Conservation (phyloP, 2,329 filamentous ascomycete genomes). For the Diaporthe australafricana region DNA sequence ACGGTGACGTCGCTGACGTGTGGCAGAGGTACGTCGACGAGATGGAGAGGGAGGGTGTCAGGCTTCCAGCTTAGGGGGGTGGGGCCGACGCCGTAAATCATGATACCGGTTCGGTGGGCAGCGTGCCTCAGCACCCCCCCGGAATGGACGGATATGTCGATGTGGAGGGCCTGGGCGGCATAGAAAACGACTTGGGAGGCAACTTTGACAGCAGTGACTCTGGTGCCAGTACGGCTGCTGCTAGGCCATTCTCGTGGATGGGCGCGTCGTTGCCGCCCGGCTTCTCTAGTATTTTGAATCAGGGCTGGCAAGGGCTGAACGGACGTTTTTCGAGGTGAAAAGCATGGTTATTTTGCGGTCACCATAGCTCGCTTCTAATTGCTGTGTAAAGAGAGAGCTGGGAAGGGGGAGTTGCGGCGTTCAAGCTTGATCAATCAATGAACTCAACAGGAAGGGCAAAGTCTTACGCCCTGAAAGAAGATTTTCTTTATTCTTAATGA, state of each 20-base stretch:
- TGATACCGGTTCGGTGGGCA: not conserved
- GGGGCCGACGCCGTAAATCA: not conserved
- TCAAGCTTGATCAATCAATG: constrained; percentile 1
- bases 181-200: not conserved
- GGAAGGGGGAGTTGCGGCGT: constrained; percentile 20
- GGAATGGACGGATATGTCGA: constrained; percentile 8
- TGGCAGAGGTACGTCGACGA: constrained; percentile 94
- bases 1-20: constrained; percentile 79
- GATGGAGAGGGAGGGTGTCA: constrained; percentile 77
- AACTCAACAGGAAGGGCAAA: not conserved
- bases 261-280: not conserved
- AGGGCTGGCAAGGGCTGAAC: not conserved
- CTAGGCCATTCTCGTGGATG: no score
- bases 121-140: not conserved
- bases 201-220: not conserved
- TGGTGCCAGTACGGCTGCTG: not conserved
- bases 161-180: not conserved
- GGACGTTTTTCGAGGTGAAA: not conserved
- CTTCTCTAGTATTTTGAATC: not conserved
- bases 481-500: not conserved
- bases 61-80: constrained; percentile 33
- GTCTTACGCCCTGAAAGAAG: not conserved
- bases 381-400: not conserved
- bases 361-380: not conserved
- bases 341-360: not conserved